Base-by-base conservation (phyloP, 2,329 filamentous ascomycete genomes). In the Trichoderma simmonsii region DNA sequence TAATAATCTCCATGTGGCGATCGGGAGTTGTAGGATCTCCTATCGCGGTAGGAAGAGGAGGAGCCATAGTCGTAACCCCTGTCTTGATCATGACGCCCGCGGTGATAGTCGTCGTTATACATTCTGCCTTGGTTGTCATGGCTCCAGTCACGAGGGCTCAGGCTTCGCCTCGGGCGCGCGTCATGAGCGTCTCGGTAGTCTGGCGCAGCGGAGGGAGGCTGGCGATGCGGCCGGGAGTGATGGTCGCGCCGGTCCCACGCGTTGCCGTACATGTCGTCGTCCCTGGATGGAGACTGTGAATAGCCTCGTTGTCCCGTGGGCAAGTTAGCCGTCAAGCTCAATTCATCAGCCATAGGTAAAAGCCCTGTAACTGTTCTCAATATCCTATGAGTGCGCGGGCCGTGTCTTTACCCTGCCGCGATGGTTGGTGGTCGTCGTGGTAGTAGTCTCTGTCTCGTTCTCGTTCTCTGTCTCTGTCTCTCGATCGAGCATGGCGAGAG, bases 331-430 rank as follows among this genome's bases (percentile, higher is more conserved):
- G 74, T 78, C 77, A 72, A 77, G 77, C 78, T 82, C 80, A 79
- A 76, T 75, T 72, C 57, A 76, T 76, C 75, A 77, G 77, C 74
- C 60, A 70, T 71, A 59, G 21, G 24, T 54, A 26, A 26, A 24
- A 34, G 51, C 65, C 57, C 59, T 60, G 65, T 56, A 43, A 67
- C 66, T 51, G 75, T 73, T 76, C 72, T 75, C 72, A 75, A 73
- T 72, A 63, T 76, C 73, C 74, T 70, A 64, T 70, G 73, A 76
- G 77, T 75, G 77, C 79, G 76, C 80, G 78, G 80, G 80, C 77
- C 78, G 75, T 79, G 78, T 79, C 78, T 84, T 85, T 85, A 85
- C 83, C 85, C 83, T 86, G 85, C 83, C 84, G 82, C 82, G 83
- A 81, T 81, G 82, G 81, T 81, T 82, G 81, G 77, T 82, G 80